Evolutionary conservation across 2,329 filamentous ascomycete genomes (phyloP), one percentile per base, ranked within the genome.

Genomic region (Cladosporium sp.): DNA sequence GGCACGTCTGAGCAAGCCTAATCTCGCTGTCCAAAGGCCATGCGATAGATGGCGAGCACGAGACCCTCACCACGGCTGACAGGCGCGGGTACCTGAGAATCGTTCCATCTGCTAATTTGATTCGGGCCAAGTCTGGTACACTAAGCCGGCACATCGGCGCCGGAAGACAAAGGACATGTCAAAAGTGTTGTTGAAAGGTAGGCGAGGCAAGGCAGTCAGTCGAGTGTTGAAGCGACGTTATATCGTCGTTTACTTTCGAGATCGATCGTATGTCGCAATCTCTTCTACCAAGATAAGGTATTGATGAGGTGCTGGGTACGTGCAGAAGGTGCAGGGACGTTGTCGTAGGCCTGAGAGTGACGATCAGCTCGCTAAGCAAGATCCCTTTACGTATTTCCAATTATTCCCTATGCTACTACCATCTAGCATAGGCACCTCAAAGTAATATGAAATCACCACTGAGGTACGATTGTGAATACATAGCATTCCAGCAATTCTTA

Each of bases 61-160:
- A 47, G 41, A 47, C 41, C n/a, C 41, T 21, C 41, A 21, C n/a
- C 41, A 47, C 41, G 41, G 41, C n/a, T 24, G 41, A 21, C n/a
- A 21, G 52, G 52, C 11, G 32, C 52, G 52, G 52, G 52, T 55
- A 55, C 52, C 52, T 55, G 52, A 55, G 28, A 55, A 30, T 55
- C 32, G 30, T 55, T 55, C 52, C 52, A 32, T 55, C 28, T 30
- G 28, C 52, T 32, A 55, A 55, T 30, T 55, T 26, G 26, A 32
- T 55, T 12, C 52, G 28, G 28, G 18, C 15, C 52, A 55, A 21
- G 18, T 55, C 26, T 30, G 52, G 52, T 55, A 55, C 52, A 55
- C 52, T 55, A 55, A 55, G 52, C 52, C 52, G 28, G 52, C 52
- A 21, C 52, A 30, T 34, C 8, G 28, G 52, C 24, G 52, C 52